Conservation (phyloP, 345 rosid genomes). For the Odontarrhena argentea region DNA sequence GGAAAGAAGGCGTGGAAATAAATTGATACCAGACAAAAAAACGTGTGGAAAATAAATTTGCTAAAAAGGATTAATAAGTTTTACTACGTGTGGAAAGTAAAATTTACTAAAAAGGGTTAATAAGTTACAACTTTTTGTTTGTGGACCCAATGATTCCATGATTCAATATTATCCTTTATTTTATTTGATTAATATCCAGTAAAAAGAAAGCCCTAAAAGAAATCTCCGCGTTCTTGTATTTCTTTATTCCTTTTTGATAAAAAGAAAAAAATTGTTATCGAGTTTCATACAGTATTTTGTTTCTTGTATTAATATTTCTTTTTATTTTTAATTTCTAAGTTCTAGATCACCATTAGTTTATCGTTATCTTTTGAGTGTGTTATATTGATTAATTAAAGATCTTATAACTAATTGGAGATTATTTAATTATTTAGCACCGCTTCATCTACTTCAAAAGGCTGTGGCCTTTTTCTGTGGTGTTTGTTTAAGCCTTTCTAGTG, state of each 20-base stretch:
- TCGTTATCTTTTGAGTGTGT: not conserved
- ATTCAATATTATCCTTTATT: slow-evolving; percentile 13
- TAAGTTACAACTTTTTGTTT: slow-evolving; percentile 26
- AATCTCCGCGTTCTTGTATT: slow-evolving; percentile 12
- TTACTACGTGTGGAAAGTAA: slow-evolving; percentile 31
- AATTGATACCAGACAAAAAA: slow-evolving; percentile 23
- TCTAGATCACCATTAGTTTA: too few relatives aligned
- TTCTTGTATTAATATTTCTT: too few relatives aligned
- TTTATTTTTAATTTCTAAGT: too few relatives aligned
- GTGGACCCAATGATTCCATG: slow-evolving; percentile 27
- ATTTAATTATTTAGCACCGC: slow-evolving; percentile 1
- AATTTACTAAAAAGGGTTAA: slow-evolving; percentile 28
- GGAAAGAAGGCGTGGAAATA: slow-evolving; percentile 14
- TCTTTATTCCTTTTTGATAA: not conserved
- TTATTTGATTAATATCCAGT: slow-evolving; percentile 12
- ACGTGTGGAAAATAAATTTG: slow-evolving; percentile 30
- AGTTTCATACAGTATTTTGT: too few relatives aligned
- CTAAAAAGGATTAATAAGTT: too few relatives aligned
- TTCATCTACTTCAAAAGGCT: slow-evolving; percentile 25
- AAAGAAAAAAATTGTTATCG: too few relatives aligned
- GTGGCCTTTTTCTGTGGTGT: slow-evolving; percentile 33
- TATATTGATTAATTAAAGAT: not conserved
- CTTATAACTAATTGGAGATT: slow-evolving; percentile 3
- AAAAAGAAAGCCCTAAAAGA: slow-evolving; percentile 28
- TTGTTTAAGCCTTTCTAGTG: slow-evolving; percentile 35